A percentile compares a stretch with the other conserved stretches of the same genome.
These are phyloP conservation scores for Rhodotorula sp. DNA, from an alignment of 1,284 basidiomycete genomes.

Conservation along the genomic window DNA sequence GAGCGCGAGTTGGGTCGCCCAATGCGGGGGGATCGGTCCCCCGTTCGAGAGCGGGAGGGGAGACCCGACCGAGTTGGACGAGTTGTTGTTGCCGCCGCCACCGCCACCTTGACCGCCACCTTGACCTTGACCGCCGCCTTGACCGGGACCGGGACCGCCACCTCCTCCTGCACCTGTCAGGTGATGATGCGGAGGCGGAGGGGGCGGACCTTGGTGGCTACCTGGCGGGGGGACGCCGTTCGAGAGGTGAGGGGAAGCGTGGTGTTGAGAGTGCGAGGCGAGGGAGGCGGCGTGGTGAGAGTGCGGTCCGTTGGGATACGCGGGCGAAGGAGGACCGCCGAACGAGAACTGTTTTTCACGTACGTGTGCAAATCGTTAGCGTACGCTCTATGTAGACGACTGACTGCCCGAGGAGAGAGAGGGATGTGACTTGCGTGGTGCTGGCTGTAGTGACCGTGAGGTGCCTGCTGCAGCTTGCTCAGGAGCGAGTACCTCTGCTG, in stretches of 20 bases:
- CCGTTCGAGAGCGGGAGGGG: conserved; percentile 1
- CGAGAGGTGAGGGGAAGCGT: conserved; percentile 20
- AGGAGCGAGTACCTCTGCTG: conserved; percentile 31
- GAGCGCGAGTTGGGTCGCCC: conserved; percentile 48
- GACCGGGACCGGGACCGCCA: conserved; percentile 3
- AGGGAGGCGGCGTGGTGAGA: conserved; percentile 17
- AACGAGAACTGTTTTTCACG: conserved; percentile 34
- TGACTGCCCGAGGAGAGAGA: conserved; percentile 9
- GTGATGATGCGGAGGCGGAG: conserved; percentile 23
- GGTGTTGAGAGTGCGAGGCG: conserved; percentile 30
- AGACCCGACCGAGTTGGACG: conserved; percentile 1
- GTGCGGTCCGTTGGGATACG: conserved; percentile 36
- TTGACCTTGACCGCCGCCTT: neutral
- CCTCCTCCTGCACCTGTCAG: neutral
- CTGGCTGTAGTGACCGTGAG: conserved; percentile 29
- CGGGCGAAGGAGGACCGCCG: conserved; percentile 42
- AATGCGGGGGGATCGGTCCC: conserved; percentile 42
- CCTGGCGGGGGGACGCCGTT: conserved; percentile 11
- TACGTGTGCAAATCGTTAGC: neutral
- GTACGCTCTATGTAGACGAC: neutral
- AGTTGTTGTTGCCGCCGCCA: neutral
- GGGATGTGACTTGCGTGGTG: conserved; percentile 24
- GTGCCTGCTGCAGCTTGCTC: conserved; percentile 30
- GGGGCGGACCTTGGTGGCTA: neutral
- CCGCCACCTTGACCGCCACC: conserved; percentile 22